Evolutionary conservation across 140 eudicot genomes (phyloP).

Genomic region (Anethum foeniculum): DNA sequence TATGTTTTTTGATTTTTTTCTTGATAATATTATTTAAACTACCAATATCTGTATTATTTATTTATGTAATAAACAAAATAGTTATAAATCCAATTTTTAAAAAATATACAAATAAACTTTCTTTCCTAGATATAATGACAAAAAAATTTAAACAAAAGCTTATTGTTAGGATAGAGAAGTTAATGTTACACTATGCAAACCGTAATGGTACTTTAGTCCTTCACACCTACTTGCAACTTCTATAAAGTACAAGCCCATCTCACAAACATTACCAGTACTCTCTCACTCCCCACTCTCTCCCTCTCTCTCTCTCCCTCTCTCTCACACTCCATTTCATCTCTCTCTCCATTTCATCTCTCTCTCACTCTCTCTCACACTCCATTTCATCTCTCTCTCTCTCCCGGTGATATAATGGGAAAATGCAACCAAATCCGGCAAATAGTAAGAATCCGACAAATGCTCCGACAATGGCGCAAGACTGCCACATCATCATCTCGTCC

Average conservation of each 20-base stretch:
- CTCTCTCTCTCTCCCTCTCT: background rate
- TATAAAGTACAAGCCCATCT: background rate
- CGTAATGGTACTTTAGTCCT: background rate
- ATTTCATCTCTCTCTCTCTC: background rate
- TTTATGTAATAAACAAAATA: no score
- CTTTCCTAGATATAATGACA: no score
- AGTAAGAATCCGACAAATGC: background rate
- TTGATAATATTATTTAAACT: no score
- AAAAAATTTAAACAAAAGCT: no score
- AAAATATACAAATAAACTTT: no score
- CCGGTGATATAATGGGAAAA: background rate
- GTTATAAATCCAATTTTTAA: no score
- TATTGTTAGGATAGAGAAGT: no score
- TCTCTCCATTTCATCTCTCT: background rate
- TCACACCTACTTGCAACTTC: background rate
- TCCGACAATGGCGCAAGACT: constrained; percentile 43
- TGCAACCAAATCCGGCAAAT: constrained; percentile 8
- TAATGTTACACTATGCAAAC: background rate
- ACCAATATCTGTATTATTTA: no score
- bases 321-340: background rate
- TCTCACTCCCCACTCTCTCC: background rate
- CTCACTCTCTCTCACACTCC: background rate
- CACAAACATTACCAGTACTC: background rate
- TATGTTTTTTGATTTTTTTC: no score
- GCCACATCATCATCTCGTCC: constrained; percentile 16